Evolutionary conservation across 345 rosid species (phyloP), one percentile per base, ranked within the genome.

Genomic region (Dipteronia sinensis): DNA sequence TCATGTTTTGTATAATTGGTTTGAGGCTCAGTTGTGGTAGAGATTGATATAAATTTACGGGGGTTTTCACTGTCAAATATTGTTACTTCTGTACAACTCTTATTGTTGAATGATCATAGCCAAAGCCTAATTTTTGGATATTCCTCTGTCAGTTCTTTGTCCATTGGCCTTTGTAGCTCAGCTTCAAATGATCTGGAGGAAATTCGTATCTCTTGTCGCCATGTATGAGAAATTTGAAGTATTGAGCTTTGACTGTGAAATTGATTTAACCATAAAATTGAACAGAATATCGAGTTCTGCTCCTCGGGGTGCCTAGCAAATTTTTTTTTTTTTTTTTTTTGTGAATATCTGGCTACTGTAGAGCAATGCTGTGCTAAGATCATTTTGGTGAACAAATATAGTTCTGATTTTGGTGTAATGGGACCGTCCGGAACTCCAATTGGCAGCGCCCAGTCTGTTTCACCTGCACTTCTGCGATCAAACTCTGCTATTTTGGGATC

Each of bases 391-490:
- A 13, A n/a, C 7, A 65, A 10, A 15, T 65, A 16, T 65, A 34
- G 69, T 31, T 75, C 6, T 31, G 34, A 74, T 68, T 74, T 63
- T 40, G 22, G 66, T 78, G 87, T 77, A 71, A 96, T 96, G 99
- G 89, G 90, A 65, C 95, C 93, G 34, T 88, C 98, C 51, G 99
- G 98, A 68, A 85, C 90, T 72, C 93, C 98, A 12, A 84, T 89
- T 72, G 94, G 97, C 55, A 87, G 93, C 78, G 86, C 91, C 51
- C 98, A 90, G 83, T 81, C 89, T 49, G 90, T 85, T 80, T 77
- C 92, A 10, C 83, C 97, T 75, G 87, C 97, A 3, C 87, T 90
- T 42, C 72, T 94, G 88, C 83, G 92, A 70, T 87, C 94, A 15
- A 90, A 88, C 76, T 89, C 97, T 0, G 94, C 91, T 31, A 83